phyloP scores from a whole-genome alignment of 75 land plant species.

The Sequoiadendron giganteum region DNA sequence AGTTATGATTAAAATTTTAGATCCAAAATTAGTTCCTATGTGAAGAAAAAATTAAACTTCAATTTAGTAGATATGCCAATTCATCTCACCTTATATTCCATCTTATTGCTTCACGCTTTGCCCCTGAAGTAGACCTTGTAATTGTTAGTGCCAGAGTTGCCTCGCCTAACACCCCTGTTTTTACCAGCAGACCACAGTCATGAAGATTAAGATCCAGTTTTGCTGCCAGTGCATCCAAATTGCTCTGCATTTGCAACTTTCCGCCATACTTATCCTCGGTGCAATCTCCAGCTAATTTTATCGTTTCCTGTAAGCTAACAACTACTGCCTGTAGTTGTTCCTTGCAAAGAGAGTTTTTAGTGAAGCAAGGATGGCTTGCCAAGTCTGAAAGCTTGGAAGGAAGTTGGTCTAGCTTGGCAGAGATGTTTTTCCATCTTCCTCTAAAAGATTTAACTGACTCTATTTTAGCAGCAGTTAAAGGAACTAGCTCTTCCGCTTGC shows the following conservation, averaged over 20 bases:
- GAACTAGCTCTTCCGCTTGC: slow-evolving; percentile 50
- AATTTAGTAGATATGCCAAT: neutral
- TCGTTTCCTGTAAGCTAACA: slow-evolving; percentile 47
- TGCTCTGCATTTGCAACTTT: slow-evolving; percentile 84
- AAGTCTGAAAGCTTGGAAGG: slow-evolving; percentile 51
- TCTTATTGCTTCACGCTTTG: slow-evolving; percentile 9
- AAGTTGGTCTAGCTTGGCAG: slow-evolving; percentile 50
- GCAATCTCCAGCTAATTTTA: slow-evolving; percentile 48
- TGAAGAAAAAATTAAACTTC: neutral
- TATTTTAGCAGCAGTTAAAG: slow-evolving; percentile 34
- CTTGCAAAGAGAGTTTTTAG: slow-evolving; percentile 60
- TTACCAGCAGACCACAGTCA: slow-evolving; percentile 64
- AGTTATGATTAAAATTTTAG: neutral
- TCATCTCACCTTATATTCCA: slow-evolving; percentile 28
- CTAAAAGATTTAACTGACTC: slow-evolving; percentile 52
- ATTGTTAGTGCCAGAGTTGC: slow-evolving; percentile 30
- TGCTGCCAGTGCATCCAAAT: slow-evolving; percentile 56
- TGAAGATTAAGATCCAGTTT: slow-evolving; percentile 66
- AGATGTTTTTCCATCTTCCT: slow-evolving; percentile 70
- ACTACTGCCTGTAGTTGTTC: slow-evolving; percentile 64
- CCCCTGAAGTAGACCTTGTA: slow-evolving; percentile 11
- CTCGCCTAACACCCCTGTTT: slow-evolving; percentile 69
- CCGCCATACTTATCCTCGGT: slow-evolving; percentile 51
- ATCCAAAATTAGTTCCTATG: neutral
- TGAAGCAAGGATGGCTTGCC: slow-evolving; percentile 61